These are phyloP conservation scores for Radiomyces spectabilis DNA, from an alignment of 192 early-diverging fungal genomes.

Conservation along the genomic window DNA sequence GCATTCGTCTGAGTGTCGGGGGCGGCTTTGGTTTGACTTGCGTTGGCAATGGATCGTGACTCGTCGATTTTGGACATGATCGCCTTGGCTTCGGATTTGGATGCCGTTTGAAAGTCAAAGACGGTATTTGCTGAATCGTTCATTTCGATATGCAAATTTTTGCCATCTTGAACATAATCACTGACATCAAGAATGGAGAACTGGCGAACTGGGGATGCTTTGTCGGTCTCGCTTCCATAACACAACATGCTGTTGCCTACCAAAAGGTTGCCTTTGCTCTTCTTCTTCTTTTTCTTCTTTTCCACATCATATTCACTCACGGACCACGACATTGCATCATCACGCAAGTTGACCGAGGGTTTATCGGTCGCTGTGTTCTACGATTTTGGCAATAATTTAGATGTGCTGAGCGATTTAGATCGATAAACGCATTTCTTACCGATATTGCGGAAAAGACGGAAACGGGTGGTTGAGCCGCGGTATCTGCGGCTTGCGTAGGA, in stretches of 20 bases:
- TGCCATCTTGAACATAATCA: constrained; percentile 51
- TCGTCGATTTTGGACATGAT: constrained; percentile 58
- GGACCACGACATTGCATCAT: constrained; percentile 44
- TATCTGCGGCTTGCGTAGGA: background rate
- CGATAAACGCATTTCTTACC: background rate
- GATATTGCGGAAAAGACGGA: constrained; percentile 10
- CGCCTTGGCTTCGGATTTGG: constrained; percentile 58
- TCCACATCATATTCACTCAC: constrained; percentile 47
- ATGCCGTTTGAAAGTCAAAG: constrained; percentile 56
- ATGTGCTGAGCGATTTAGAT: background rate
- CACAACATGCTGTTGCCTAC: constrained; percentile 53
- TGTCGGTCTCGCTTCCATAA: constrained; percentile 56
- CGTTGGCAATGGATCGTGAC: constrained; percentile 8
- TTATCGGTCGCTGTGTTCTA: constrained; percentile 10
- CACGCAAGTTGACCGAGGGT: constrained; percentile 3
- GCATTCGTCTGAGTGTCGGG: background rate
- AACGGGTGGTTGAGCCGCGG: background rate
- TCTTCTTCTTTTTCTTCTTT: constrained; percentile 74
- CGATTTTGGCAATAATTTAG: background rate
- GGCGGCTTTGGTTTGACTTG: background rate
- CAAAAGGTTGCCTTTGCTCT: constrained; percentile 54
- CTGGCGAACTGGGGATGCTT: constrained; percentile 51
- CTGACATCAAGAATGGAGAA: constrained; percentile 49
- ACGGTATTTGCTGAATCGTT: constrained; percentile 44
- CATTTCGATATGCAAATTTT: constrained; percentile 54